Evolutionary conservation across 2,329 filamentous ascomycete species (phyloP).

Genomic region (Aspergillus floridensis): DNA sequence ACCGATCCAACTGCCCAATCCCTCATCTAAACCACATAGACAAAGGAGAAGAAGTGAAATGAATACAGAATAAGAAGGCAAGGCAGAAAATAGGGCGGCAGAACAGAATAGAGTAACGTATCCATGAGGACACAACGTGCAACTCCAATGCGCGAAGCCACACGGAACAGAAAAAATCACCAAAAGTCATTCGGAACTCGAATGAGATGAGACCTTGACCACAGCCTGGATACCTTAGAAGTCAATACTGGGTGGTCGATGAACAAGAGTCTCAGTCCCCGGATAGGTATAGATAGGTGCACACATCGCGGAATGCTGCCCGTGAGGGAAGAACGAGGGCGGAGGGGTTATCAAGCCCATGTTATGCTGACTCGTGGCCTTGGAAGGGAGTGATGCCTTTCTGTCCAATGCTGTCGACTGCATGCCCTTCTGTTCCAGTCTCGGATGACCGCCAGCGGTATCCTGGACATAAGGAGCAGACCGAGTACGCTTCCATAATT

Average conservation of each 20-base stretch:
- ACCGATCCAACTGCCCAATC: neutral
- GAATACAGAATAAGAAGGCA: neutral
- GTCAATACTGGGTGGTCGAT: constrained; percentile 24
- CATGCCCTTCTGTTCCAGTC: constrained; percentile 19
- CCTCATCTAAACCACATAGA: neutral
- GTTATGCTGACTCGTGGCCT: constrained; percentile 15
- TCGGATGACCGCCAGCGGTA: constrained; percentile 13
- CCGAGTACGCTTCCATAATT: constrained; percentile 31
- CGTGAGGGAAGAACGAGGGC: constrained; percentile 22
- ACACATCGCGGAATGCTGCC: constrained; percentile 29
- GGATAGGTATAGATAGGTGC: constrained; percentile 29
- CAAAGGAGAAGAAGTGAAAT: neutral
- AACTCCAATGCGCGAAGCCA: constrained; percentile 2
- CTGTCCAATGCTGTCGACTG: constrained; percentile 17
- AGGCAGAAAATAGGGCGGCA: constrained; percentile 6
- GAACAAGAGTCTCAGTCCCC: constrained; percentile 20
- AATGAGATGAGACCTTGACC: neutral
- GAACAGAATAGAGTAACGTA: constrained; percentile 5
- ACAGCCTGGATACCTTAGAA: constrained; percentile 15
- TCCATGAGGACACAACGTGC: neutral
- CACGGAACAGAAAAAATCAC: constrained; percentile 4
- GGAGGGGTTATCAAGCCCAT: constrained; percentile 21
- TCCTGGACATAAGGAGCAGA: constrained; percentile 27
- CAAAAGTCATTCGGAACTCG: neutral
- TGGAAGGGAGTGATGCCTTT: constrained; percentile 20